phyloP scores from a whole-genome alignment of 1,284 basidiomycete species.

The Coniferiporia weirii region DNA sequence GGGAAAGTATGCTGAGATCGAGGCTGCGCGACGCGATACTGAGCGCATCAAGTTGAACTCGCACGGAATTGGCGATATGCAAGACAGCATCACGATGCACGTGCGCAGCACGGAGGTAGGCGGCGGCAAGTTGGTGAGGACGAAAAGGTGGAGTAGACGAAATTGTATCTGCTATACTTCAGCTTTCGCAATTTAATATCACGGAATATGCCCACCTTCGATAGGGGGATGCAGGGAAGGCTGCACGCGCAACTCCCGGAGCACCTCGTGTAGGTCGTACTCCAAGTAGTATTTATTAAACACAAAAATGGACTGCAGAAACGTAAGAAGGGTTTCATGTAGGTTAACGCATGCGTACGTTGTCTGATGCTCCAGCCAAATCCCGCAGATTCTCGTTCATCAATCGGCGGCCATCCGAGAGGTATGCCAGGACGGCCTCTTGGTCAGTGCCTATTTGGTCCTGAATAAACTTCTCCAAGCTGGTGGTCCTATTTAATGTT shows the following conservation, averaged over 20 bases:
- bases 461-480: constrained; percentile 59
- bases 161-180: constrained; percentile 43
- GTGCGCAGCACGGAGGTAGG: constrained; percentile 58
- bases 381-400: constrained; percentile 66
- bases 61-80: constrained; percentile 45
- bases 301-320: constrained; percentile 62
- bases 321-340: neutral
- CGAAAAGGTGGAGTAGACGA: constrained; percentile 67
- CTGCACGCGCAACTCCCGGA: constrained; percentile 53
- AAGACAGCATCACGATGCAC: constrained; percentile 56
- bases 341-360: constrained; percentile 39
- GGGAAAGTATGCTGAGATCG: constrained; percentile 63
- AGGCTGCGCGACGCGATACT: constrained; percentile 63
- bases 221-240: constrained; percentile 58
- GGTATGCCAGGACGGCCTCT: constrained; percentile 66
- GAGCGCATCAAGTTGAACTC: constrained; percentile 59
- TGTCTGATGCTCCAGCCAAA: constrained; percentile 63
- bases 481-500: constrained; percentile 42
- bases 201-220: constrained; percentile 44
- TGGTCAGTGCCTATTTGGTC: constrained; percentile 62
- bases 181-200: neutral
- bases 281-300: constrained; percentile 77
- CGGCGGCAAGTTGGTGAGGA: constrained; percentile 55
- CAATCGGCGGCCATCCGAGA: constrained; percentile 68
- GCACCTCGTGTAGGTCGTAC: constrained; percentile 55